Conservation (phyloP, 1,284 basidiomycete species). For the Cryptococcus floricola region DNA sequence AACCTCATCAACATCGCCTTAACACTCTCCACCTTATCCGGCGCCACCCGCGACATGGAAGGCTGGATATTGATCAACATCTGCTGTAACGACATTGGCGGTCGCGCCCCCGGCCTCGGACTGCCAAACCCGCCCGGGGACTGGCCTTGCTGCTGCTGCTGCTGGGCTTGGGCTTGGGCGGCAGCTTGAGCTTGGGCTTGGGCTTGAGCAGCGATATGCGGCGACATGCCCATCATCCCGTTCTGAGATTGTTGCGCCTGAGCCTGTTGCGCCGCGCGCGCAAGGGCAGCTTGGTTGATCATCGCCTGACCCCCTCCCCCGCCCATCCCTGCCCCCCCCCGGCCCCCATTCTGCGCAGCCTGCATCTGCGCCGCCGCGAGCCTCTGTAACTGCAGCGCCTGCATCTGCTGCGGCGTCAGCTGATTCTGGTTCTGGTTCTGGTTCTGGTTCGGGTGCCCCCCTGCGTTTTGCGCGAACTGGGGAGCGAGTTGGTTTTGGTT, state of each 20-base stretch:
- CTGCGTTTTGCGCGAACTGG: slow-evolving; percentile 12
- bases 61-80: slow-evolving; percentile 6
- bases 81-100: slow-evolving; percentile 9
- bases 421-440: too few species aligned
- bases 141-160: background rate
- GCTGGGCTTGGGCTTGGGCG: background rate
- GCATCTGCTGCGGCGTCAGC: slow-evolving; percentile 17
- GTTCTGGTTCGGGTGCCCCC: too few species aligned
- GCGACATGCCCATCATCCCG: background rate
- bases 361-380: slow-evolving; percentile 11
- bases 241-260: slow-evolving; percentile 17
- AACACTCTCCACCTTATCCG: slow-evolving; percentile 16
- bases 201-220: background rate
- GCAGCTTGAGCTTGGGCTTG: background rate
- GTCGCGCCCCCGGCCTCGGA: slow-evolving; percentile 11
- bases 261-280: background rate
- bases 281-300: slow-evolving; percentile 1
- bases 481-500: slow-evolving; percentile 2
- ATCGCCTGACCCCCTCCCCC: background rate
- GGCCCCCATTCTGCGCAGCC: background rate
- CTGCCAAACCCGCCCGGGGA: slow-evolving; percentile 25
- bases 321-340: background rate
- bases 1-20: slow-evolving; percentile 28
- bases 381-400: slow-evolving; percentile 17
- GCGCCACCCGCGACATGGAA: slow-evolving; percentile 5